Percentiles rank a stretch among this genome's conserved stretches.
These are phyloP conservation scores for Lasiodiplodia hormozganensis DNA, from an alignment of 2,329 filamentous ascomycete genomes.

Conservation along the genomic window DNA sequence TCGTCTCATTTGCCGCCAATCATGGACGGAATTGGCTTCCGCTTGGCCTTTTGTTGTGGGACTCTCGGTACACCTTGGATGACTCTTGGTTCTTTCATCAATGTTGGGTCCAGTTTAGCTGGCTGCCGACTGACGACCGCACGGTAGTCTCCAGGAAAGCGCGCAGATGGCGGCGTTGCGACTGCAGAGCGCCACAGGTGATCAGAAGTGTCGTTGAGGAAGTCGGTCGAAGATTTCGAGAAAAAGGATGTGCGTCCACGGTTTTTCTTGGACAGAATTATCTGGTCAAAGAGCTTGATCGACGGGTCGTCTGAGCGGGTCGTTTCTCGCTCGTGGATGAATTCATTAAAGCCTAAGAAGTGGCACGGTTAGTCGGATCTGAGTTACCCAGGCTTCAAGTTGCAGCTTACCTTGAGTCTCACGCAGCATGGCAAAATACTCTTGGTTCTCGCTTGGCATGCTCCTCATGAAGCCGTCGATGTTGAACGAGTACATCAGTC, in stretches of 20 bases:
- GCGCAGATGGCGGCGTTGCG: conserved; percentile 62
- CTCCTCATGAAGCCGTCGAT: conserved; percentile 71
- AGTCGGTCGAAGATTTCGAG: conserved; percentile 66
- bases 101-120: conserved; percentile 78
- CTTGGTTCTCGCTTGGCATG: conserved; percentile 68
- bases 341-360: conserved; percentile 74
- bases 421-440: conserved; percentile 68
- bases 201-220: conserved; percentile 75
- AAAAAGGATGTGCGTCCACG: conserved; percentile 71
- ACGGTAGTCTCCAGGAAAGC: conserved; percentile 62
- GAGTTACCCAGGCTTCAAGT: background rate
- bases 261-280: conserved; percentile 79
- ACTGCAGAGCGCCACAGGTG: conserved; percentile 78
- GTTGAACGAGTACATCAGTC: conserved; percentile 69
- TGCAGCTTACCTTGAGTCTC: conserved; percentile 64
- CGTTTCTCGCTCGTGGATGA: conserved; percentile 81
- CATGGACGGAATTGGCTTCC: conserved; percentile 57
- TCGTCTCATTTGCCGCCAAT: conserved; percentile 36
- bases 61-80: conserved; percentile 84
- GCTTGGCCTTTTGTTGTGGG: conserved; percentile 55
- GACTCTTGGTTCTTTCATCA: conserved; percentile 91
- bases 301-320: conserved; percentile 66
- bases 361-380: background rate
- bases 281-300: conserved; percentile 82
- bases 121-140: conserved; percentile 64